Evolutionary conservation across 2,329 filamentous ascomycete species (phyloP), one percentile per base, ranked within the genome.

Genomic region (Calonectria fujianensis): DNA sequence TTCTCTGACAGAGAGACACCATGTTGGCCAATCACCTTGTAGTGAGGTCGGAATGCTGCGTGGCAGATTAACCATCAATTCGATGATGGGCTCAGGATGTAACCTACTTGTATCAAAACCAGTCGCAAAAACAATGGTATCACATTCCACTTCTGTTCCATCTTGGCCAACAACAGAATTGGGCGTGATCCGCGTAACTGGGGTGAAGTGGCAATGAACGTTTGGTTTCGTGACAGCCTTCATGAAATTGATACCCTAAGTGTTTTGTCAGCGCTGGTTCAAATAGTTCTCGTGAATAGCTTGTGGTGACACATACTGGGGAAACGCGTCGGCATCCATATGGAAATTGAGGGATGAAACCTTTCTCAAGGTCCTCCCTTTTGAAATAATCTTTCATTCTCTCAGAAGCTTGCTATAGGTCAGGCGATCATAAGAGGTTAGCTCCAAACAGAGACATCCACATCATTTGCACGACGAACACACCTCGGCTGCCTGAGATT

Each of bases 101-200:
- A 1, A 20, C 35, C 11, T 13, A 61, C 57, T 61, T 8, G 57
- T 61, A 18, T 61, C 57, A 41, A 61, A 61, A 0, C 57, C 57
- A n/a, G 57, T 61, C 8, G 57, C 57, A 41, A 61, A 61, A 27
- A 61, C 18, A 8, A 61, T 41, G 13, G 35, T 41, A 11, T 61
- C 57, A 6, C 57, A 61, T n/a, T 61, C 35, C 20, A 61, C 57
- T 11, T 61, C 57, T 18, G 57, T 61, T 39, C 57, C 57, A 20
- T 61, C 57, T 29, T 61, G 32, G 2, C 57, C 57, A 4, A 61
- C 13, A 2, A 61, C 35, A 7, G 57, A 61, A 61, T 41, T 27
- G 2, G 57, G n/a, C 9, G 11, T 61, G n/a, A 61, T 61, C 20
- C 13, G 11, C 16, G 57, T 61, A 7, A 61, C 57, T 29, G 57